Base-by-base conservation (phyloP, 805 yeast genomes). In the Millerozyma miso region DNA sequence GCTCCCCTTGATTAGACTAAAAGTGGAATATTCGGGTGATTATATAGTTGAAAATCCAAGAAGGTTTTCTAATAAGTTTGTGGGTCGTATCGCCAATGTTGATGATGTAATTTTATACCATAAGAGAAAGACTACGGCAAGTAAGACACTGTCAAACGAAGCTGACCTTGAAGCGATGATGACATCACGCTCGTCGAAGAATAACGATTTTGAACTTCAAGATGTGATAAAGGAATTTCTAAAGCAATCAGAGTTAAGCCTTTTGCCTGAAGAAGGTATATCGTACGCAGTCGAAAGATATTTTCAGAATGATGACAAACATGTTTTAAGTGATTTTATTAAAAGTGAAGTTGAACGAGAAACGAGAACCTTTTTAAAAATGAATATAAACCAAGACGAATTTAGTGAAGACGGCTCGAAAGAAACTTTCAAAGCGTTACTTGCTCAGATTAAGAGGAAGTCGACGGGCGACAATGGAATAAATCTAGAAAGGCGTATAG, bases 1-100 rank as follows among this genome's bases (percentile, higher is more conserved):
- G 0, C 63, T 90, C 16, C 99, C 99, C 0, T 67, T 93, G 38
- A 70, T 93, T 3, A 67, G 99, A 37, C 60, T 93, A 14, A 69
- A 89, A 31, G 96, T 90, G 0, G 97, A 93, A 51, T 91, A 91
- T 53, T 72, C 87, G 17, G 96, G 95, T 1, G 96, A 90, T 3
- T 91, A 78, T 55, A 96, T 89, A 51, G 88, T 93, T 14, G 98
- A 90, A 55, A 91, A 90, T 55, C 86, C 96, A 0, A 71, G 95
- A 40, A 67, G 97, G 48, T 88, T 93, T 49, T 88, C 97, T 13
- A 88, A 90, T 55, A 69, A 88, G 54, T 93, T 91, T 69, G 95
- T 86, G 4, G 97, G 96, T 0, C 73, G 73, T 47, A 93, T 91
- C 1, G 99, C 98, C 3, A 93, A 93, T 59, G 80, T 83, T n/a